These are phyloP conservation scores for Funneliformis mosseae DNA, from an alignment of 192 early-diverging fungal genomes.

Conservation along the genomic window DNA sequence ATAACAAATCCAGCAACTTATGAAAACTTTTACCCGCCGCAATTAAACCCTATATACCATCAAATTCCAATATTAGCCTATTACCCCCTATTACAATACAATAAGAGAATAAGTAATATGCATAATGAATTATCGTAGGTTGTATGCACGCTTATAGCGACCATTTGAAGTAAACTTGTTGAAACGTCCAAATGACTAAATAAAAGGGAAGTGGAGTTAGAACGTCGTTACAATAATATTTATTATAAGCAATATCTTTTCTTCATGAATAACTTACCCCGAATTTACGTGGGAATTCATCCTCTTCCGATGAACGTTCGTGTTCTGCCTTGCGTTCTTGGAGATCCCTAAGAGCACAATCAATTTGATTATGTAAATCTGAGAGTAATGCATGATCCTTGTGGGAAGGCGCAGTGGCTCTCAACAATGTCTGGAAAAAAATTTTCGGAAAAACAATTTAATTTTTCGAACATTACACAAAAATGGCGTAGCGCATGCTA, in stretches of 20 bases:
- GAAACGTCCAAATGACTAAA: not conserved
- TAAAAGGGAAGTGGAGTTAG: not conserved
- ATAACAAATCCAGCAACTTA: not conserved
- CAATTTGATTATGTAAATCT: slow-evolving; percentile 9
- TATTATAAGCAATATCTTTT: not conserved
- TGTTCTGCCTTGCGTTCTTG: slow-evolving; percentile 23
- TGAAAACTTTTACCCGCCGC: not conserved
- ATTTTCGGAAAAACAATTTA: not conserved
- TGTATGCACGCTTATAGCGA: not conserved
- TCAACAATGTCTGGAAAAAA: slow-evolving; percentile 3
- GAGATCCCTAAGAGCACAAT: slow-evolving; percentile 17
- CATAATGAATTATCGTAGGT: not conserved
- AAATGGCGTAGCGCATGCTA: not conserved
- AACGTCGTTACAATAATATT: no score
- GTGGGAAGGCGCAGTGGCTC: not conserved
- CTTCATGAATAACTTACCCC: not conserved
- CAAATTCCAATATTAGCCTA: no score
- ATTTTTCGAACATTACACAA: not conserved
- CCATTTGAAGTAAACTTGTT: not conserved
- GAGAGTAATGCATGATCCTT: not conserved
- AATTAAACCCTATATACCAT: not conserved
- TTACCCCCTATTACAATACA: no score
- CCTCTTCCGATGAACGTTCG: not conserved
- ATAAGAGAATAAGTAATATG: no score
- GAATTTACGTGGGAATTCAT: not conserved